A percentile compares a stretch with the other conserved stretches of the same genome.
Evolutionary conservation across 345 rosid genomes (phyloP).

Genomic region (Draba incana): DNA sequence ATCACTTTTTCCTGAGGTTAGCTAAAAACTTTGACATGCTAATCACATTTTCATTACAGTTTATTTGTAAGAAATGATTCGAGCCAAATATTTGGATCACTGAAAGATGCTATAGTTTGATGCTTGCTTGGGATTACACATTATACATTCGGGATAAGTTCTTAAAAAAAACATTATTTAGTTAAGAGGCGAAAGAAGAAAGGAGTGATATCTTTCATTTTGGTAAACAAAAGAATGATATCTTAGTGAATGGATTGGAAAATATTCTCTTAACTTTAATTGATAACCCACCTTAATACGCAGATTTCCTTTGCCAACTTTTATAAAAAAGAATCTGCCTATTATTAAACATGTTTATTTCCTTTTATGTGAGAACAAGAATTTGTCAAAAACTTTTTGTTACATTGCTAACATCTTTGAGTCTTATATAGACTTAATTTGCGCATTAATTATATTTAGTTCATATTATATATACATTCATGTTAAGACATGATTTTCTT

Average conservation of each 20-base stretch:
- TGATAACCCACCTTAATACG: neutral
- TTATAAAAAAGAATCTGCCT: slow-evolving; percentile 11
- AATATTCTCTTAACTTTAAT: slow-evolving; percentile 22
- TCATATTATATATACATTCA: no score
- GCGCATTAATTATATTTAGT: neutral
- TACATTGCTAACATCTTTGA: neutral
- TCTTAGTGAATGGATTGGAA: slow-evolving; percentile 35
- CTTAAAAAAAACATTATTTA: slow-evolving; percentile 8
- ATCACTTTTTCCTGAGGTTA: neutral
- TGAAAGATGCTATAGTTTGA: slow-evolving; percentile 26
- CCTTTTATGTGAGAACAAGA: slow-evolving; percentile 13
- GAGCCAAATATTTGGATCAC: slow-evolving; percentile 20
- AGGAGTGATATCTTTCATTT: slow-evolving; percentile 16
- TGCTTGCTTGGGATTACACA: slow-evolving; percentile 30
- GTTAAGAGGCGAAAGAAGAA: slow-evolving; percentile 25
- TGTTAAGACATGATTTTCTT: no score
- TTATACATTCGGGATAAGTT: slow-evolving; percentile 21
- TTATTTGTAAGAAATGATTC: neutral
- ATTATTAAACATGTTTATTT: slow-evolving; percentile 29
- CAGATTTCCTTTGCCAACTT: slow-evolving; percentile 24
- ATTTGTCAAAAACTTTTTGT: neutral
- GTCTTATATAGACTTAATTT: neutral
- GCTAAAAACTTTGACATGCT: neutral
- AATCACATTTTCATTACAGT: slow-evolving; percentile 14
- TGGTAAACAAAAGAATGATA: slow-evolving; percentile 36